Evolutionary conservation across 2,329 filamentous ascomycete species (phyloP), one percentile per base, ranked within the genome.

Genomic region (Botrytis pseudocinerea): DNA sequence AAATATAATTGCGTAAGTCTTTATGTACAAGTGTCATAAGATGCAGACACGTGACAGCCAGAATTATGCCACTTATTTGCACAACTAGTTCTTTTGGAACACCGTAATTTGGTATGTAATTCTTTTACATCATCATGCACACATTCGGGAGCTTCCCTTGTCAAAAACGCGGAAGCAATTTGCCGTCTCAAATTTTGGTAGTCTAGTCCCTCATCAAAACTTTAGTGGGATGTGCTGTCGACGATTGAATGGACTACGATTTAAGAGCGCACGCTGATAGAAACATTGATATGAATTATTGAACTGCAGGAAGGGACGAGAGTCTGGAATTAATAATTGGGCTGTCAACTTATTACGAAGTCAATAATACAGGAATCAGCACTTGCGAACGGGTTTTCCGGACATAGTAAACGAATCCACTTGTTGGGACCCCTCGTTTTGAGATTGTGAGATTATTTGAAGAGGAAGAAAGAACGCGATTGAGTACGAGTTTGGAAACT

Each of bases 121-220:
- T 48, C 42, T 65, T 14, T 68, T 68, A 40, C 64, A 57, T 68
- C 64, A 68, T 38, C 25, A 42, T 57, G 46, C n/a, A 7, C n/a
- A 7, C 64, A 42, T 42, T 18, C 25, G 16, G 46, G 25, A 68
- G 64, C 64, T 68, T 16, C 44, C 44, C 64, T 66, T 54, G 46
- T 54, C 48, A 54, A 40, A 66, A 54, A 25, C 25, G 35, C 42
- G 64, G 48, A 68, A 68, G 64, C 48, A 68, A 68, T 16, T 68
- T 57, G 48, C 64, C 64, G 64, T n/a, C 20, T 57, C 18, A 57
- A 40, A 54, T 28, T 42, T 42, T 57, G 46, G 48, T 48, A 25
- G 44, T 7, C 40, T 54, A 63, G 61, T 48, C 32, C 63, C 65
- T 57, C 65, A 59, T 32, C 48, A 57, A 57, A 57, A 57, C 42